A percentile compares a stretch with the other conserved stretches of the same genome.
Conservation (phyloP, 176 grass and related monocot genomes). For the Bolboschoenus planiculmis region DNA sequence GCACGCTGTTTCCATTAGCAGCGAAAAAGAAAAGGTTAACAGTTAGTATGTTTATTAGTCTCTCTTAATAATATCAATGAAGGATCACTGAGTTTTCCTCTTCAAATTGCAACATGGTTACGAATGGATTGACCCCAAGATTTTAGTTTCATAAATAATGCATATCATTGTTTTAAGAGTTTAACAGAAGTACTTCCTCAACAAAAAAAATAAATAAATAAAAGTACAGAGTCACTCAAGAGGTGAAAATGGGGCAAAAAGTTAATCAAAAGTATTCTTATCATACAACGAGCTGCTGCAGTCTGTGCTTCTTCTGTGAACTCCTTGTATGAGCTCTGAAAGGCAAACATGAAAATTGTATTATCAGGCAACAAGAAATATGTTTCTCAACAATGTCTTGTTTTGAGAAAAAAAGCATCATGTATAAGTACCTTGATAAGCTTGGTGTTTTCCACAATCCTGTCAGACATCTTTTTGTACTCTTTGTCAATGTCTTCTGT, state of each 20-base stretch:
- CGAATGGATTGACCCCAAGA: neutral
- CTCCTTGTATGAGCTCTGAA: conserved; percentile 39
- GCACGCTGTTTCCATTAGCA: conserved; percentile 24
- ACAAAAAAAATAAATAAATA: too few relatives aligned
- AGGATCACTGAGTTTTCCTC: neutral
- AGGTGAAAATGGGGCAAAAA: neutral
- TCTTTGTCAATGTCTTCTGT: conserved; percentile 40
- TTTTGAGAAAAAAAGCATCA: neutral
- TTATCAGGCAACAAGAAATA: neutral
- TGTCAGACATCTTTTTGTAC: conserved; percentile 41
- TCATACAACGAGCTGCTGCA: conserved; percentile 33
- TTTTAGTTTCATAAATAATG: neutral
- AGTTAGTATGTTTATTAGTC: neutral
- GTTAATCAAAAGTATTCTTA: neutral
- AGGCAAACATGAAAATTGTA: neutral
- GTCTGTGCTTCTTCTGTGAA: conserved; percentile 34
- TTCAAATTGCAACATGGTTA: neutral
- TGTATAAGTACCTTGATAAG: conserved; percentile 21
- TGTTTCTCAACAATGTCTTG: neutral
- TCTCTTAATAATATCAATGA: too few relatives aligned
- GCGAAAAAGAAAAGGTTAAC: neutral
- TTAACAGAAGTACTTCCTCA: neutral
- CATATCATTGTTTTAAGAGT: neutral
- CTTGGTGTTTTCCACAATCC: conserved; percentile 33
- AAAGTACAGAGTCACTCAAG: neutral